phyloP scores from a whole-genome alignment of 495 filamentous ascomycete species.

The Lepraria neglecta region DNA sequence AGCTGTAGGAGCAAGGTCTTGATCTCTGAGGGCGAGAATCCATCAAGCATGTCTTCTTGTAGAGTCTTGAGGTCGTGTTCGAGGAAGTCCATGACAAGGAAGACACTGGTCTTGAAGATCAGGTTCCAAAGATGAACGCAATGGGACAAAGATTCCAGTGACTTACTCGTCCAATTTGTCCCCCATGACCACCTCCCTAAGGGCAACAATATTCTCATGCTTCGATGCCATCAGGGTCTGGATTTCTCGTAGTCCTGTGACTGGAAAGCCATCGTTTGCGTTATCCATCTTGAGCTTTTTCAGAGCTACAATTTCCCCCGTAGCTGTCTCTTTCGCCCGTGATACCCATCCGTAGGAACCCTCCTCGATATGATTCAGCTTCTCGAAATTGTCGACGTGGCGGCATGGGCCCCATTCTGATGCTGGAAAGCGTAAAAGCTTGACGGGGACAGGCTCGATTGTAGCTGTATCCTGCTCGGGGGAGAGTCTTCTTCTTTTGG shows the following conservation, averaged over 20 bases:
- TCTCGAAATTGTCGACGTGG: conserved; percentile 84
- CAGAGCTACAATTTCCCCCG: conserved; percentile 82
- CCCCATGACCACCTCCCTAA: conserved; percentile 83
- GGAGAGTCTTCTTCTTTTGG: conserved; percentile 44
- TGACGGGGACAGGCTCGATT: conserved; percentile 27
- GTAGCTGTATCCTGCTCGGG: conserved; percentile 36
- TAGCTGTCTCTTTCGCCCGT: conserved; percentile 68
- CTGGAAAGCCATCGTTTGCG: conserved; percentile 77
- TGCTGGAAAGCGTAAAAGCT: conserved; percentile 64
- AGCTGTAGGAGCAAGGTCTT: conserved; percentile 88
- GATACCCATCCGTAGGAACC: conserved; percentile 95
- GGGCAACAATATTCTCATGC: conserved; percentile 70
- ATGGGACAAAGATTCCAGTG: conserved; percentile 23
- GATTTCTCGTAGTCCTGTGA: conserved; percentile 89
- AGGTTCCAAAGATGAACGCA: conserved; percentile 18
- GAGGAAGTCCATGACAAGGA: conserved; percentile 95
- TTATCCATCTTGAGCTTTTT: conserved; percentile 93
- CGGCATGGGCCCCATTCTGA: conserved; percentile 67
- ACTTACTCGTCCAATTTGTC: conserved; percentile 70
- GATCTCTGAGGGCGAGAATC: conserved; percentile 86
- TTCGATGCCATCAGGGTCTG: conserved; percentile 56
- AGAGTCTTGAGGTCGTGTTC: conserved; percentile 96
- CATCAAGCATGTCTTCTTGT: conserved; percentile 87
- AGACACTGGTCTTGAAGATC: conserved; percentile 55
- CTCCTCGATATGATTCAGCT: conserved; percentile 94